Conservation (phyloP, 1,284 basidiomycete species). For the Golubevia pallescens region DNA sequence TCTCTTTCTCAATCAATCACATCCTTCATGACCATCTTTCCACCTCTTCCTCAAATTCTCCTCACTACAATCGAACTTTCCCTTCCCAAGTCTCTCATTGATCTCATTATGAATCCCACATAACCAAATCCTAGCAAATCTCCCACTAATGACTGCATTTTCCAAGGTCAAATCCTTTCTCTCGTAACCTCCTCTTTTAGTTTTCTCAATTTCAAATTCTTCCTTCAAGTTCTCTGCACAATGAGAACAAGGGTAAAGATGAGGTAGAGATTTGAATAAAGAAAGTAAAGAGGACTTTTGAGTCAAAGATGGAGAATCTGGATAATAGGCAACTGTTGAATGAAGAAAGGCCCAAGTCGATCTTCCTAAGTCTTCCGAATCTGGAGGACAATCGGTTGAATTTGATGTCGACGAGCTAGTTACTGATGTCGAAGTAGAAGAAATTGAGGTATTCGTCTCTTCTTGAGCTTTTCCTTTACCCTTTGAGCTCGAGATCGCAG, state of each 20-base stretch:
- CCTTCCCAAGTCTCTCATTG: slow-evolving; percentile 55
- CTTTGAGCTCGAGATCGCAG: neutral
- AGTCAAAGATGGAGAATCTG: slow-evolving; percentile 27
- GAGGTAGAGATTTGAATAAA: slow-evolving; percentile 37
- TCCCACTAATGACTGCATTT: slow-evolving; percentile 19
- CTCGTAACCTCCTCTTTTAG: slow-evolving; percentile 4
- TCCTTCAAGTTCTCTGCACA: slow-evolving; percentile 46
- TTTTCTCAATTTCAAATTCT: slow-evolving; percentile 30
- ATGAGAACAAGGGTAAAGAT: slow-evolving; percentile 51
- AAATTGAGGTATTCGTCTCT: slow-evolving; percentile 6
- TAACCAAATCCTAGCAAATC: slow-evolving; percentile 39
- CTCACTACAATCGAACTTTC: slow-evolving; percentile 40
- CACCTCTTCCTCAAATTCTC: slow-evolving; percentile 37
- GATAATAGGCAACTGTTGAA: slow-evolving; percentile 56
- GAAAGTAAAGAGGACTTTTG: slow-evolving; percentile 45
- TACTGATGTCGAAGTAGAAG: neutral
- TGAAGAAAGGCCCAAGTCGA: slow-evolving; percentile 59
- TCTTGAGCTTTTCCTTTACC: neutral
- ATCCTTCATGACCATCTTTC: slow-evolving; percentile 51
- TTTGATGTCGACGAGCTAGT: neutral
- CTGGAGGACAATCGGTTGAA: slow-evolving; percentile 40
- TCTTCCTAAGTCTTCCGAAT: slow-evolving; percentile 50
- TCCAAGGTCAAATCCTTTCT: slow-evolving; percentile 7
- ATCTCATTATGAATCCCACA: slow-evolving; percentile 61
- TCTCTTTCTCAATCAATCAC: slow-evolving; percentile 34